phyloP scores from a whole-genome alignment of 257 asterid species.

The Solanum sejunctum region DNA sequence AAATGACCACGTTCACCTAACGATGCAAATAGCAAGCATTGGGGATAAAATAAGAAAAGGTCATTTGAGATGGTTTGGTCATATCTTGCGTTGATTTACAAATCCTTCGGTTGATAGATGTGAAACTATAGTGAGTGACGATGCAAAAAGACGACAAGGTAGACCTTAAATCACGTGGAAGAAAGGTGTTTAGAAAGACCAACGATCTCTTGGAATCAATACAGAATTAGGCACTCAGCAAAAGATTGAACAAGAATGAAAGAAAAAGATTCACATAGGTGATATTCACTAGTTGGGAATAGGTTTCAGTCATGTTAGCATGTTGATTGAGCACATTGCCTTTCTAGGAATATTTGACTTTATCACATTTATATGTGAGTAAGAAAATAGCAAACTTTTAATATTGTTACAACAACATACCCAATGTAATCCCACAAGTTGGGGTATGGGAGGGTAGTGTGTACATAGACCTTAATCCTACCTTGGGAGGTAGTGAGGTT shows the following conservation, averaged over 20 bases:
- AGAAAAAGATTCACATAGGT: not conserved
- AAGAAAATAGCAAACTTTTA: not conserved
- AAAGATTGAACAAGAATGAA: not conserved
- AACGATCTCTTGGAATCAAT: not conserved
- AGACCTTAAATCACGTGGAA: not conserved
- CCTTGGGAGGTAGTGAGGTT: too few species aligned
- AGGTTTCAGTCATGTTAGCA: not conserved
- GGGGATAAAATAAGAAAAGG: not conserved
- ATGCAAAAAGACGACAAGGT: not conserved
- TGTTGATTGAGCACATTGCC: not conserved
- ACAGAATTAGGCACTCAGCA: not conserved
- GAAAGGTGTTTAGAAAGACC: not conserved
- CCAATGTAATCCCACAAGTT: too few species aligned
- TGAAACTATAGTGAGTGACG: not conserved
- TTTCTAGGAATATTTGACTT: not conserved
- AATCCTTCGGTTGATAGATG: not conserved
- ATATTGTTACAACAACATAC: not conserved
- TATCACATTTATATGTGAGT: not conserved
- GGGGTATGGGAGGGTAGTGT: too few species aligned
- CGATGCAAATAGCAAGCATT: not conserved
- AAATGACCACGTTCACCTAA: not conserved
- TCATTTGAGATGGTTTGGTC: not conserved
- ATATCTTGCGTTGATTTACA: not conserved
- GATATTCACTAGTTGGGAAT: not conserved
- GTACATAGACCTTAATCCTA: too few species aligned